Base-by-base conservation (phyloP, 371 early-diverging fungal species). In the Mortierella sp. region DNA sequence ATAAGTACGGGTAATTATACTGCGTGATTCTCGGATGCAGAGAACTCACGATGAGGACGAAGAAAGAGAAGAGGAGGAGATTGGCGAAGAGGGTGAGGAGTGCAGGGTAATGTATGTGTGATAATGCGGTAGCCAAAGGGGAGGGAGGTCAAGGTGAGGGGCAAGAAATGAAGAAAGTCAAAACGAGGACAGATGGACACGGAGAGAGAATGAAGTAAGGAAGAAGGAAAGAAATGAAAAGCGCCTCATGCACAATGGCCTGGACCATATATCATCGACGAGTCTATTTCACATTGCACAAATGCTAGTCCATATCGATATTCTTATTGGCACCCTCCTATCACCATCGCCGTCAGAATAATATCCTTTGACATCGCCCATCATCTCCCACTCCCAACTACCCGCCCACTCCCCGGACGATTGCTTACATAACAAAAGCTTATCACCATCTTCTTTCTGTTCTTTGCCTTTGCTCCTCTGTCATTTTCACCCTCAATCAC, bases 401-500 rank as follows among this genome's bases (percentile, higher is more conserved):
- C n/a, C n/a, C n/a, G n/a, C n/a, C 11, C 37, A 34, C 37, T 34
- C 11, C 37, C 37, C n/a, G 44, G 7, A 17, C 19, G 19, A 9
- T 52, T 32, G 52, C 21, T 30, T 51, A 30, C 14, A 4, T 8
- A 6, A 8, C 6, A 17, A 15, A 9, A 3, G n/a, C 23, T 15
- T 34, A 17, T 49, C 57, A 23, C 32, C 30, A 23, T 52, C 47
- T n/a, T 32, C 51, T 52, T 46, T 46, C 24, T 27, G 28, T 15
- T 21, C 24, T 27, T 32, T 12, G 24, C 47, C 37, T 41, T 26
- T 27, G 27, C 17, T 15, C 30, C 19, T 26, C 12, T 49, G 32
- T 34, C 28, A n/a, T 27, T 44, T 9, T 26, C 49, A 54, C 26
- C 17, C 27, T 55, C 50, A 50, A 27, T 54, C 30, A 42, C 47